Evolutionary conservation across 192 early-diverging fungal species (phyloP).

Genomic region (Piromyces sp.): DNA sequence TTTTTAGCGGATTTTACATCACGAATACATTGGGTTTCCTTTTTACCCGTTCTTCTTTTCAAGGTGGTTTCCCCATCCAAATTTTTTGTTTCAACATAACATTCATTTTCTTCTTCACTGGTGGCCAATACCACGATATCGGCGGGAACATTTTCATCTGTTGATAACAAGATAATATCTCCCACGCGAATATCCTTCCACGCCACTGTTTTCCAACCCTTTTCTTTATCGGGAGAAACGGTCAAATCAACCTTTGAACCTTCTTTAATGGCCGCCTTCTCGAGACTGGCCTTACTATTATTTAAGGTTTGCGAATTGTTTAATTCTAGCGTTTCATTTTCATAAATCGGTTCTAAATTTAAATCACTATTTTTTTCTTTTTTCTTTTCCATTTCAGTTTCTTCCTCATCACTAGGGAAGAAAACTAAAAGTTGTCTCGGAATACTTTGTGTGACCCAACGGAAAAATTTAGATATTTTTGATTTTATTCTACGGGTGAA

Average conservation of each 20-base stretch:
- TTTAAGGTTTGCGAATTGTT: no score
- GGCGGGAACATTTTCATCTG: conserved; percentile 76
- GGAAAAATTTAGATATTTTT: not conserved
- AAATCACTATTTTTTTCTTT: not conserved
- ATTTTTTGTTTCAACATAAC: conserved; percentile 93
- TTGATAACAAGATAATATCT: conserved; percentile 66
- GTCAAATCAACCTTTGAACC: no score
- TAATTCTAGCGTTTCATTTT: not conserved
- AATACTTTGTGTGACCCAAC: not conserved
- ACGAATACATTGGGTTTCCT: conserved; percentile 41
- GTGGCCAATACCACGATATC: conserved; percentile 76
- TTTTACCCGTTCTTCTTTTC: conserved; percentile 59
- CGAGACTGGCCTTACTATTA: no score
- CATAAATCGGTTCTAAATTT: not conserved
- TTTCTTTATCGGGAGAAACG: not conserved
- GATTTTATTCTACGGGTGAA: not conserved
- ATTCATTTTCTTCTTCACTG: conserved; percentile 63
- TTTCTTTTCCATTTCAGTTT: not conserved
- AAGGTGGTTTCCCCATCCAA: conserved; percentile 97
- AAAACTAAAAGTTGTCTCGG: not conserved
- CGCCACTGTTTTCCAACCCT: conserved; percentile 4
- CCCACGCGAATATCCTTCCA: conserved; percentile 81
- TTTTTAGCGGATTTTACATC: conserved; percentile 19
- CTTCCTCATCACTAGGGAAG: no score
- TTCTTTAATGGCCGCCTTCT: no score